Conservation (phyloP, 2,329 filamentous ascomycete species). For the Ophiostoma quercus region DNA sequence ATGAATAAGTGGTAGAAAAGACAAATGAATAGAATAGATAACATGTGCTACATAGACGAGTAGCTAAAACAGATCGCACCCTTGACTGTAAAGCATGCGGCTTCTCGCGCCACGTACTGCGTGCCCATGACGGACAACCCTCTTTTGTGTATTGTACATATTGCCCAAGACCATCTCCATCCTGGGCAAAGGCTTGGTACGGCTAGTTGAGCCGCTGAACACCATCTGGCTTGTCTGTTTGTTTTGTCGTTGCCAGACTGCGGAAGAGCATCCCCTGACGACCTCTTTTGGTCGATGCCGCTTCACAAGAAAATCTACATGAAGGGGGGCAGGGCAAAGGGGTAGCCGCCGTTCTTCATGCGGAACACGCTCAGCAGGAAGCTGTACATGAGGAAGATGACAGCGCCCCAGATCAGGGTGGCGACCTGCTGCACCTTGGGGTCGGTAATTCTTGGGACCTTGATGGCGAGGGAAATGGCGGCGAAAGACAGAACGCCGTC, state of each 20-base stretch:
- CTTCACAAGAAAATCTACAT: conserved; percentile 38
- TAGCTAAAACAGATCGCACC: conserved; percentile 10
- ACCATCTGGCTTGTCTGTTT: neutral
- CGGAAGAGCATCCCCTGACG: neutral
- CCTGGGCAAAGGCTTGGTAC: neutral
- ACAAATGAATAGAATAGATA: neutral
- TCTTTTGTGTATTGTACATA: conserved; percentile 12
- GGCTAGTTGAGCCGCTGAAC: neutral
- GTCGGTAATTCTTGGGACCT: conserved; percentile 83
- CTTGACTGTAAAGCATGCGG: neutral
- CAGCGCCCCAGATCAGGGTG: conserved; percentile 70
- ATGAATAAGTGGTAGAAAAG: neutral
- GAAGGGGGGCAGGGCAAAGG: conserved; percentile 90
- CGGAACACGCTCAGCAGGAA: conserved; percentile 92
- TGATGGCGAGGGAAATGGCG: conserved; percentile 83
- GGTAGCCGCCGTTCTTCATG: conserved; percentile 90
- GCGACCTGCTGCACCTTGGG: conserved; percentile 71
- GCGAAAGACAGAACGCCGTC: conserved; percentile 77
- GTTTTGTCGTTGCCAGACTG: neutral
- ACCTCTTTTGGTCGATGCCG: conserved; percentile 21
- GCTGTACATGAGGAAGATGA: conserved; percentile 82
- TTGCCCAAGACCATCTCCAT: neutral
- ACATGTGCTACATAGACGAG: neutral
- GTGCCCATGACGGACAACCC: neutral
- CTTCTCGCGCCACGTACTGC: neutral